Evolutionary conservation across 176 grass and related monocot genomes (phyloP), one percentile per base, ranked within the genome.

Genomic region (Typha latifolia): DNA sequence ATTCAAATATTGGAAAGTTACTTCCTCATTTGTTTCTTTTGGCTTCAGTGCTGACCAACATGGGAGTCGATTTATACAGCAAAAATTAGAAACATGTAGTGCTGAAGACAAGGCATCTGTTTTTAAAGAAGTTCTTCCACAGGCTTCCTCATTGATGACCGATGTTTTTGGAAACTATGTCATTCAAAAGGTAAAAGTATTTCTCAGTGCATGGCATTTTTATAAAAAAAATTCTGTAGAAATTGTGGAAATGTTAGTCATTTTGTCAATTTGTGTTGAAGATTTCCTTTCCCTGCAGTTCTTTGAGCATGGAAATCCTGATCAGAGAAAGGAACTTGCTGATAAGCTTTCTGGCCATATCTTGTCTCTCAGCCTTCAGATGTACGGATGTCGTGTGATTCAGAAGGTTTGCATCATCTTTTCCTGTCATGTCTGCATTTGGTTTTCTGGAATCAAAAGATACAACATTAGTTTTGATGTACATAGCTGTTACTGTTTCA

Each of bases 161-260:
- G 95, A 99, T 56, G 95, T 99, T 32, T 99, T 99, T 51, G 95
- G 94, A 51, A 99, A 99, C 79, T 99, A 99, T 82, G 95, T 99
- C 48, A 99, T 99, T 56, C 95, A 99, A 84, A 99, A 99, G 89
- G 95, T 99, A 43, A 9, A 43, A 43, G 1, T 43, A 43, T 43
- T 43, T 43, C 0, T 10, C 5, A 1, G 37, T 43, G 37, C 37
- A 11, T 22, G 53, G 10, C 53, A 21, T 22, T 21, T 21, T 22
- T 59, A 12, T 59, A 59, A 19, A 59, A 9, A 59, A 11, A 21
- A 9, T 59, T 59, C 53, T 6, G 53, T 59, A 43, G 37, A 43
- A 43, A 43, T 43, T 43, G 37, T 43, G 37, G 37, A 43, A 43
- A 43, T 43, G 37, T 43, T 43, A 43, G 37, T 10, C 37, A 43